phyloP scores from a whole-genome alignment of 768 basidiomycete genomes.

The Russula vinacea region DNA sequence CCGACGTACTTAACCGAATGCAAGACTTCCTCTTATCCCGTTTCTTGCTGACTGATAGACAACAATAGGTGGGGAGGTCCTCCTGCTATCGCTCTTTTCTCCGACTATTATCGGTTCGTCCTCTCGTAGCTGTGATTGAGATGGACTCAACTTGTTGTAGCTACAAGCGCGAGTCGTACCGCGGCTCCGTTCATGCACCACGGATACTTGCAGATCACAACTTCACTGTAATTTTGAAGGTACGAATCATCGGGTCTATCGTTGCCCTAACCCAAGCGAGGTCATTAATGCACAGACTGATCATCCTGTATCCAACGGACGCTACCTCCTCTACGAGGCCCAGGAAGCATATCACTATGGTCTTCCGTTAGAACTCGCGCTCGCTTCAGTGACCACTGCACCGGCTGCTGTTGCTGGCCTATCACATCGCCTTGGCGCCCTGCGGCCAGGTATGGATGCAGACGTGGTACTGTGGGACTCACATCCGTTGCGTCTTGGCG shows the following conservation, averaged over 20 bases:
- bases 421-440: conserved; percentile 74
- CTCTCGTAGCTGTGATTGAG: background rate
- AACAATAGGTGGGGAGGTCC: conserved; percentile 51
- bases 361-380: conserved; percentile 62
- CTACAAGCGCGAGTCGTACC: conserved; percentile 79
- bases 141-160: conserved; percentile 33
- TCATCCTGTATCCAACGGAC: conserved; percentile 62
- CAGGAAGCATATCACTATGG: conserved; percentile 83
- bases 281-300: conserved; percentile 48
- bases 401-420: conserved; percentile 74
- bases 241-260: conserved; percentile 25
- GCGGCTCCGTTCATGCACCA: conserved; percentile 77
- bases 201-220: conserved; percentile 67
- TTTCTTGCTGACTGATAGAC: conserved; percentile 7
- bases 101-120: conserved; percentile 45
- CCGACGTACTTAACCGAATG: conserved; percentile 66
- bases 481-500: conserved; percentile 70
- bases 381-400: conserved; percentile 70
- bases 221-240: conserved; percentile 74
- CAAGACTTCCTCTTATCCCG: conserved; percentile 40
- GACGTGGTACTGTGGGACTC: conserved; percentile 77
- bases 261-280: background rate
- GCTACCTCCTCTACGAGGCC: conserved; percentile 79
- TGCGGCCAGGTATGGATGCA: conserved; percentile 40
- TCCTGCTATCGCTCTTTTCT: conserved; percentile 79